Evolutionary conservation across 176 grass and related monocot species (phyloP).

Genomic region (Neostapfia colusana): DNA sequence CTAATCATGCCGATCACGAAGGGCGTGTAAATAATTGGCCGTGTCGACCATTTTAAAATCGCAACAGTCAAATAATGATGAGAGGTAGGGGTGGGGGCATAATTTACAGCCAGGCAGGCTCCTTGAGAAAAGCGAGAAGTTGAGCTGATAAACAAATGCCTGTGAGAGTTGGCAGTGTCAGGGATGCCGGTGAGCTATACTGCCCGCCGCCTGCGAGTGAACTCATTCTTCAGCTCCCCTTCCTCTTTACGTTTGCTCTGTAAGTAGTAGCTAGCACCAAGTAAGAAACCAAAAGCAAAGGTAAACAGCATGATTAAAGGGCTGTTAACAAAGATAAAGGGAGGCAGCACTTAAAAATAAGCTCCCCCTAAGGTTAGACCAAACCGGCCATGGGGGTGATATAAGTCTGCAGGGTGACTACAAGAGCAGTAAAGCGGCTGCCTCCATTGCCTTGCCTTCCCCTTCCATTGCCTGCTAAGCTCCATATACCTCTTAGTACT

Average conservation of each 20-base stretch:
- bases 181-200: constrained; percentile 40
- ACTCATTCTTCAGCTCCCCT: constrained; percentile 17
- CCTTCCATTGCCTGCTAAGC: background rate
- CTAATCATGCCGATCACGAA: constrained; percentile 61
- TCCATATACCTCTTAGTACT: constrained; percentile 15
- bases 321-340: constrained; percentile 62
- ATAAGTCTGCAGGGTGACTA: constrained; percentile 16
- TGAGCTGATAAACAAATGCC: constrained; percentile 51
- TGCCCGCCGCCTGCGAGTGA: background rate
- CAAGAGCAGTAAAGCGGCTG: constrained; percentile 42
- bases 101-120: constrained; percentile 62
- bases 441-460: background rate
- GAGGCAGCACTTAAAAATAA: constrained; percentile 40
- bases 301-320: constrained; percentile 73
- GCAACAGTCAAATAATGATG: constrained; percentile 71
- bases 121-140: constrained; percentile 50
- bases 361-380: constrained; percentile 30
- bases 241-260: constrained; percentile 47
- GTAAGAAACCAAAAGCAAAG: constrained; percentile 63
- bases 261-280: constrained; percentile 12
- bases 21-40: constrained; percentile 63
- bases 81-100: constrained; percentile 31
- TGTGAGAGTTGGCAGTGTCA: constrained; percentile 63
- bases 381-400: constrained; percentile 14
- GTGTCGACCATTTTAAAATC: constrained; percentile 50